A percentile compares a stretch with the other conserved stretches of the same genome.
Evolutionary conservation across 352 stramenopile species (phyloP).

Genomic region (Blastocystis sp.): DNA sequence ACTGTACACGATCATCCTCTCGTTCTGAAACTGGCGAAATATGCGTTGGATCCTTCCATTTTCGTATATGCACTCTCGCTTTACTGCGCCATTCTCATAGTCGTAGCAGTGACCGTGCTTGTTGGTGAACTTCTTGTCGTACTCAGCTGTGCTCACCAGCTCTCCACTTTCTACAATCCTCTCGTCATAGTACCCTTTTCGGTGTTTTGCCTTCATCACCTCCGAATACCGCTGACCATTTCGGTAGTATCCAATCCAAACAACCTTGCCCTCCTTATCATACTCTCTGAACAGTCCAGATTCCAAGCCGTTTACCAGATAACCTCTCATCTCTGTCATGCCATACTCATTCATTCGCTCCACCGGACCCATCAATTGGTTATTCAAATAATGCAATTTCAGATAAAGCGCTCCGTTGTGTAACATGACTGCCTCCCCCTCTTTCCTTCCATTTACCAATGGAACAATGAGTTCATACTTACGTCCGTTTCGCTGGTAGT

Average conservation of each 20-base stretch:
- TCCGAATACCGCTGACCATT: not conserved
- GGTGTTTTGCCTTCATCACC: not conserved
- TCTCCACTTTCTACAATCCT: not conserved
- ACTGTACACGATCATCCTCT: not conserved
- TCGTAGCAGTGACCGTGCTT: not conserved
- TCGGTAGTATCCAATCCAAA: not conserved
- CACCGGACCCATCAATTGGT: not conserved
- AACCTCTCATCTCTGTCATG: not conserved
- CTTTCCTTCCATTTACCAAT: not conserved
- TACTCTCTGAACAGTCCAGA: not conserved
- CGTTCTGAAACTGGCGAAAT: not conserved
- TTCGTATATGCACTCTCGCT: not conserved
- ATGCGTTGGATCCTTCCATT: not conserved
- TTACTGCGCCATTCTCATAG: not conserved
- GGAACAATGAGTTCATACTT: not conserved
- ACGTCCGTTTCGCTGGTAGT: not conserved
- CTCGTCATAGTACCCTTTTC: not conserved
- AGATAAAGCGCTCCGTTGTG: not conserved
- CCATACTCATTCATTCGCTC: not conserved
- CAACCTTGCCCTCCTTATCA: not conserved
- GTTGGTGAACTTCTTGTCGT: not conserved
- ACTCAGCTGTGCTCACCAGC: not conserved
- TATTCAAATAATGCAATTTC: not conserved
- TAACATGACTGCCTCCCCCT: not conserved
- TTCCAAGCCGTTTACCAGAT: not conserved